These are phyloP conservation scores for Yarrowia keelungensis DNA, from an alignment of 805 yeast species.

Conservation along the genomic window DNA sequence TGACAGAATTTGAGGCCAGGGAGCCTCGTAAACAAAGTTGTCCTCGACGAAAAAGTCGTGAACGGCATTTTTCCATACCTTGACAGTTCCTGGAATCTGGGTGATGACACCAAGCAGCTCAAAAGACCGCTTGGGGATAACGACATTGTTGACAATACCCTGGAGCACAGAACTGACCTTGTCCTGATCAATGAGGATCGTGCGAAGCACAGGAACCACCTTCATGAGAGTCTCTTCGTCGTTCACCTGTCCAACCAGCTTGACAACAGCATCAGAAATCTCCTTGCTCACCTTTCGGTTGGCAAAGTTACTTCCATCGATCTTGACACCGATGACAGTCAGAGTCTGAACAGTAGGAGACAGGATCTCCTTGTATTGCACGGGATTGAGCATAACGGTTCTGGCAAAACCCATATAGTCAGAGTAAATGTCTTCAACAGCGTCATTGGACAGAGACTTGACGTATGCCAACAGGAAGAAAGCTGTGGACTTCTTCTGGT, in stretches of 20 bases:
- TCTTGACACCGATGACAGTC: slow-evolving; percentile 60
- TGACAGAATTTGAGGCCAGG: slow-evolving; percentile 64
- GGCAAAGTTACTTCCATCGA: slow-evolving; percentile 65
- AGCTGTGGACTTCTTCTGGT: slow-evolving; percentile 31
- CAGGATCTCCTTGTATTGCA: slow-evolving; percentile 57
- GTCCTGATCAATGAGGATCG: slow-evolving; percentile 65
- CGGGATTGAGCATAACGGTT: slow-evolving; percentile 59
- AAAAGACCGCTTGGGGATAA: slow-evolving; percentile 46
- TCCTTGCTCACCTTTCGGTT: slow-evolving; percentile 67
- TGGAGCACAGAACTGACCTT: slow-evolving; percentile 59
- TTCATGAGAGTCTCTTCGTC: slow-evolving; percentile 51
- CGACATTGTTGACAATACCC: slow-evolving; percentile 58
- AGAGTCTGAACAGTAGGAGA: slow-evolving; percentile 63
- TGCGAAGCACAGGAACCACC: slow-evolving; percentile 54
- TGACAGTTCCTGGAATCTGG: slow-evolving; percentile 52
- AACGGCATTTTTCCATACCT: slow-evolving; percentile 69
- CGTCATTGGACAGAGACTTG: slow-evolving; percentile 71
- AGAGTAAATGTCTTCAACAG: slow-evolving; percentile 79
- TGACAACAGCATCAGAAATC: slow-evolving; percentile 56
- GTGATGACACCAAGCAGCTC: slow-evolving; percentile 54
- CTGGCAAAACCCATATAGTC: slow-evolving; percentile 64
- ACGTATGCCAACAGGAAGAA: slow-evolving; percentile 67
- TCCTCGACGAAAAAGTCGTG: slow-evolving; percentile 70
- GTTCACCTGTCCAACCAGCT: slow-evolving; percentile 47
- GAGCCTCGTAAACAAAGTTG: slow-evolving; percentile 57